A percentile compares a stretch with the other conserved stretches of the same genome.
These are phyloP conservation scores for Thalassiosira hispida DNA, from an alignment of 352 stramenopile species.

Conservation along the genomic window DNA sequence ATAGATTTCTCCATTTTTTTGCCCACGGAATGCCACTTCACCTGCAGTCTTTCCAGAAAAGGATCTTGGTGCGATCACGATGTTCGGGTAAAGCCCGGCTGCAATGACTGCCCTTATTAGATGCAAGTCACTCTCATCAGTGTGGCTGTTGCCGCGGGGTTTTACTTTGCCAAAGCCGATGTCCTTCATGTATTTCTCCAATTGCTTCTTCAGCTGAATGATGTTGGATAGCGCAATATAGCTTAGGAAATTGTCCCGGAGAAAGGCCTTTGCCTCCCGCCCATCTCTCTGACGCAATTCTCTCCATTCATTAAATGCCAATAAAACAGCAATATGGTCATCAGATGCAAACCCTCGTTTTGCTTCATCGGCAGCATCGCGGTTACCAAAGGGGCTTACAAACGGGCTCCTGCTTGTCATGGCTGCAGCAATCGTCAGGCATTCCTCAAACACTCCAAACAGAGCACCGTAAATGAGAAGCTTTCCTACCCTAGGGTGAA, in stretches of 20 bases:
- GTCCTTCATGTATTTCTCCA: constrained; percentile 78
- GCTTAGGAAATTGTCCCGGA: constrained; percentile 85
- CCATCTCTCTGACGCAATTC: constrained; percentile 55
- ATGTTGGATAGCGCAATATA: constrained; percentile 92
- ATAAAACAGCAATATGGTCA: constrained; percentile 87
- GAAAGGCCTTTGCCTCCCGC: constrained; percentile 65
- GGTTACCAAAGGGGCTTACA: constrained; percentile 84
- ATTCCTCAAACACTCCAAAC: constrained; percentile 89
- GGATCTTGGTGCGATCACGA: constrained; percentile 77
- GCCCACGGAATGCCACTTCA: constrained; percentile 73
- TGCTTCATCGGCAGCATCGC: constrained; percentile 84
- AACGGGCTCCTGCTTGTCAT: constrained; percentile 85
- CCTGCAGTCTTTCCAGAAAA: constrained; percentile 70
- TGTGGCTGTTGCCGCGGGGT: constrained; percentile 25
- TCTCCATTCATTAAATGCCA: constrained; percentile 84
- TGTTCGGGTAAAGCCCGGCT: constrained; percentile 87
- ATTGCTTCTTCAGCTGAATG: constrained; percentile 89
- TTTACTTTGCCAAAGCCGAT: constrained; percentile 33
- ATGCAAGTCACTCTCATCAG: constrained; percentile 45
- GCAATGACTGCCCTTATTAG: constrained; percentile 85
- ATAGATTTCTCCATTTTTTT: constrained; percentile 76
- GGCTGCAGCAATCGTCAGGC: constrained; percentile 87
- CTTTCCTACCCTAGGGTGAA: constrained; percentile 96
- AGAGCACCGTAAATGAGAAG: constrained; percentile 95
- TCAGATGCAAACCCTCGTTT: constrained; percentile 82